Conservation (phyloP, 2,329 filamentous ascomycete genomes). For the Penicillium sp. region DNA sequence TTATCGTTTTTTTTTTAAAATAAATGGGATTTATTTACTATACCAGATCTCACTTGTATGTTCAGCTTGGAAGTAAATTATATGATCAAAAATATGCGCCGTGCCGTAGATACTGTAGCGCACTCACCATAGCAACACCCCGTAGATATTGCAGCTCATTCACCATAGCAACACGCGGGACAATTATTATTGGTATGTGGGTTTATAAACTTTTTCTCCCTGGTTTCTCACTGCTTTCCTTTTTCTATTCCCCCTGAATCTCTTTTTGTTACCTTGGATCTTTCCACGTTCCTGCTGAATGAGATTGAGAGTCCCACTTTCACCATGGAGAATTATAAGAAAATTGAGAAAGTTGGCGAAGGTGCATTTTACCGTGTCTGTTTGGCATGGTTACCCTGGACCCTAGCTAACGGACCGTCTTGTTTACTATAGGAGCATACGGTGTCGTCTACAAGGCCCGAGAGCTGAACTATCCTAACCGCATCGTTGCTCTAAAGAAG, state of each 20-base stretch:
- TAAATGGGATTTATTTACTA: too few relatives aligned
- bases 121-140: not conserved
- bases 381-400: slow-evolving; percentile 32
- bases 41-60: too few relatives aligned
- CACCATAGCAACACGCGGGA: not conserved
- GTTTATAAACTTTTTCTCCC: not conserved
- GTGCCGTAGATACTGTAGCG: not conserved
- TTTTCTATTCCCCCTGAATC: not conserved
- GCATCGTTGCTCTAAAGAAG: slow-evolving; percentile 91
- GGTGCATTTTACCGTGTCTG: slow-evolving; percentile 51
- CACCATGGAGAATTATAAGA: slow-evolving; percentile 91
- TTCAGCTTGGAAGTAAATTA: not conserved
- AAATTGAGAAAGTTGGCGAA: slow-evolving; percentile 94
- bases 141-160: not conserved
- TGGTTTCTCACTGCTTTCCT: not conserved
- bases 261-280: not conserved
- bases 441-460: slow-evolving; percentile 94
- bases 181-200: not conserved
- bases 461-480: slow-evolving; percentile 75
- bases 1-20: too few relatives aligned
- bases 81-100: not conserved
- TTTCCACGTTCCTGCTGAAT: not conserved
- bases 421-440: slow-evolving; percentile 70
- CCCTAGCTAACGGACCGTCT: slow-evolving; percentile 13
- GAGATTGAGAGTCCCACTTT: not conserved